Evolutionary conservation across 2,329 filamentous ascomycete species (phyloP), one percentile per base, ranked within the genome.

Genomic region (Neocatenulostroma microsporum): DNA sequence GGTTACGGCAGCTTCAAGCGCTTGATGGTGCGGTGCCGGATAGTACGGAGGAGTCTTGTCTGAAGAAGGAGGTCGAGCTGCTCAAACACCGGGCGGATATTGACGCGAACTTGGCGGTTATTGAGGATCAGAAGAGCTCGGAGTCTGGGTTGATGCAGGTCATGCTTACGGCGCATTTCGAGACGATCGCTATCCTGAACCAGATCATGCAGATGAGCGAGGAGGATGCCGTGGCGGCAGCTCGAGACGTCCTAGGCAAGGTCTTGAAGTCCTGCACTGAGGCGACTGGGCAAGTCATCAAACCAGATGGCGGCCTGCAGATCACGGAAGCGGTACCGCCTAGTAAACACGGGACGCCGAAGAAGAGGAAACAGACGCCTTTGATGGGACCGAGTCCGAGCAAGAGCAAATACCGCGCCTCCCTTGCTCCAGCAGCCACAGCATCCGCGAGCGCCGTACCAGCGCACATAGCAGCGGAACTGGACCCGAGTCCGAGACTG

Each of bases 91-190:
- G 80, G 50, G 88, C 87, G 31, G 83, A 84, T 48, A 75, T 84
- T 25, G 91, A 96, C 43, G 76, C 82, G 1, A 76, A 89, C 46
- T 67, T 74, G 10, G 79, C 85, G 35, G 76, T 95, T 14, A 61
- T 87, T 9, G 87, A 96, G 37, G 80, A 91, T 52, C 88, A 96
- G 45, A 89, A 82, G 63, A 71, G 74, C 18, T 82, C 81, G 10
- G 87, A 95, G 56, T 76, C 80, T 14, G 77, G 75, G 13, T 76
- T 84, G 47, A 72, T 94, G 53, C 88, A 95, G 61, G 75, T 84
- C 34, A 72, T 98, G 37, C 74, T 96, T 9, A 81, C 83, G 36
- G 85, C 89, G 10, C 89, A 96, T 53, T 94, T 98, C 50, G 88
- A 95, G 53, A 89, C 88, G 2, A 75, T 96, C 42, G 71, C 84